Percentiles rank a stretch among this genome's conserved stretches.
Evolutionary conservation across 1,139 yeast genomes (phyloP).

Genomic region (Debaryomyces subglobosus): DNA sequence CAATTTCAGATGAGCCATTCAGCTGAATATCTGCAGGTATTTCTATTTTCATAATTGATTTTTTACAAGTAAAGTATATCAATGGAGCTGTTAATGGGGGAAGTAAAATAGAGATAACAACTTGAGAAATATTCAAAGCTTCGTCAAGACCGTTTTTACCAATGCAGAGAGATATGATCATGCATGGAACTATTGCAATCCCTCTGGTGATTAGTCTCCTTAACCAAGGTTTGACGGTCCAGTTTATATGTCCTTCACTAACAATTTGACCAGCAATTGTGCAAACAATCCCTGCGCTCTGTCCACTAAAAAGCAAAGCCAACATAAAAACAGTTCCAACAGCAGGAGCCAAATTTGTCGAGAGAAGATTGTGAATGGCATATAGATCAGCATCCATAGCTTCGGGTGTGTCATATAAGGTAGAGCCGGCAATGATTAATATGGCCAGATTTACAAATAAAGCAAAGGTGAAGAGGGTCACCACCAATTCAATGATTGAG

Average conservation of each 20-base stretch:
- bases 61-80: constrained; percentile 70
- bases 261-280: constrained; percentile 88
- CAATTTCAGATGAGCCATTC: constrained; percentile 9
- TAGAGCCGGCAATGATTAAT: constrained; percentile 73
- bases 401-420: constrained; percentile 64
- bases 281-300: constrained; percentile 84
- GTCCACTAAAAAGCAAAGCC: constrained; percentile 75
- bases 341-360: constrained; percentile 61
- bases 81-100: constrained; percentile 81
- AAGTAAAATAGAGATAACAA: constrained; percentile 67
- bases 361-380: constrained; percentile 64
- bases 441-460: constrained; percentile 80
- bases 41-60: constrained; percentile 61
- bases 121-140: constrained; percentile 77
- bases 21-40: constrained; percentile 23
- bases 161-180: constrained; percentile 59
- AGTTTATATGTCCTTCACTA: constrained; percentile 77
- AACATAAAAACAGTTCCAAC: constrained; percentile 80
- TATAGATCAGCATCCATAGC: constrained; percentile 76
- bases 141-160: constrained; percentile 66
- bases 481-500: constrained; percentile 63
- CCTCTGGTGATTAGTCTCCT: constrained; percentile 71
- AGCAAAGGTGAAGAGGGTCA: constrained; percentile 75
- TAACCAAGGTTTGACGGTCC: constrained; percentile 78
- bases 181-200: constrained; percentile 73